A percentile compares a stretch with the other conserved stretches of the same genome.
These are phyloP conservation scores for Pseudopyricularia javanii DNA, from an alignment of 2,329 filamentous ascomycete genomes.

Conservation along the genomic window DNA sequence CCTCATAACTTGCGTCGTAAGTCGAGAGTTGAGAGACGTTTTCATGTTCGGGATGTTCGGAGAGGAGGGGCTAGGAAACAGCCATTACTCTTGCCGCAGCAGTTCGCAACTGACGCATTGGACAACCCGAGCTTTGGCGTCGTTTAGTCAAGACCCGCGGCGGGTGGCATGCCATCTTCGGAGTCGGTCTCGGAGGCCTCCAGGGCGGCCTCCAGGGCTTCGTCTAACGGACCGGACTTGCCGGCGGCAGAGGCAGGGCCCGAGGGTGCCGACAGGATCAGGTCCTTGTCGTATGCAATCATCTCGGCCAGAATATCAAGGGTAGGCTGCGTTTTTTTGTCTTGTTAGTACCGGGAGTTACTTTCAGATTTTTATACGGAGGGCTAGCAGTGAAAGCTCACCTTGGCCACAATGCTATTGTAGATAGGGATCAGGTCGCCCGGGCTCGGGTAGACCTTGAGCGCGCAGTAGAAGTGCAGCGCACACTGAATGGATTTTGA, in stretches of 20 bases:
- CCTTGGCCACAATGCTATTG: conserved; percentile 97
- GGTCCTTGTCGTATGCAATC: conserved; percentile 78
- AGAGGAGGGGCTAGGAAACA: too few species aligned
- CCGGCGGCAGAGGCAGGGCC: neutral
- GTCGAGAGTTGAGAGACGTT: too few species aligned
- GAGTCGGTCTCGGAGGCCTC: neutral
- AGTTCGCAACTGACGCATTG: too few species aligned
- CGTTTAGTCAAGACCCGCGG: conserved; percentile 40
- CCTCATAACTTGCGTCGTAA: too few species aligned
- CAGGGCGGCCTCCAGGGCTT: neutral
- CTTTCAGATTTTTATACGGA: neutral
- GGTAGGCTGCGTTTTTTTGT: conserved; percentile 49
- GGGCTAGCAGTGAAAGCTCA: conserved; percentile 18
- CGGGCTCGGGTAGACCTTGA: conserved; percentile 95
- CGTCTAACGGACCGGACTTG: neutral
- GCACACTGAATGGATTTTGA: conserved; percentile 69
- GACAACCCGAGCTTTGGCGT: neutral
- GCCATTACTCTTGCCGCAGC: too few species aligned
- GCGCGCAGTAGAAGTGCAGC: conserved; percentile 91
- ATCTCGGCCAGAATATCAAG: conserved; percentile 95
- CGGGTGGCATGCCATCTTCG: conserved; percentile 27
- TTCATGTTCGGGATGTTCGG: too few species aligned
- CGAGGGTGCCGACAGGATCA: conserved; percentile 34
- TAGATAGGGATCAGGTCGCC: conserved; percentile 91
- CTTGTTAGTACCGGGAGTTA: neutral